Percentiles rank a stretch among this genome's conserved stretches.
phyloP scores from a whole-genome alignment of 2,329 filamentous ascomycete genomes.

The Mollisiaceae sp. region DNA sequence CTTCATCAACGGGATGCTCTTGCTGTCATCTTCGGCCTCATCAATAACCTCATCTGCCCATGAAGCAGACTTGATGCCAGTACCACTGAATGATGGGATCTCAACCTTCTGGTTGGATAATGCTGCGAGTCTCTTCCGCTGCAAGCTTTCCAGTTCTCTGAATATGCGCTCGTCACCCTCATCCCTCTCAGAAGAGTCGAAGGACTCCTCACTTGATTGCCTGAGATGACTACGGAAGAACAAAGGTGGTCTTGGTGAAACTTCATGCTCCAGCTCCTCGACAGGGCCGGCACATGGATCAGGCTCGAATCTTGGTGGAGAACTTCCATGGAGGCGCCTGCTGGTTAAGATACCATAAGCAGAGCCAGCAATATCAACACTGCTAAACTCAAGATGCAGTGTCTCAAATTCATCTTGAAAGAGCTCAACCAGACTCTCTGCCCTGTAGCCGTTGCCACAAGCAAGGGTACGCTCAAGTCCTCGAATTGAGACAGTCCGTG shows the following conservation, averaged over 20 bases:
- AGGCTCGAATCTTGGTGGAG: slow-evolving; percentile 27
- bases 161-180: background rate
- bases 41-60: slow-evolving; percentile 38
- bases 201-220: background rate
- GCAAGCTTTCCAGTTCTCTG: background rate
- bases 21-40: slow-evolving; percentile 13
- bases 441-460: slow-evolving; percentile 16
- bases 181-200: background rate
- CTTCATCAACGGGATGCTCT: no score
- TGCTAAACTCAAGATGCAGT: slow-evolving; percentile 36
- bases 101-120: slow-evolving; percentile 27
- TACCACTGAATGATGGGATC: slow-evolving; percentile 30
- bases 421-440: slow-evolving; percentile 28
- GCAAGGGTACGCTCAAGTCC: slow-evolving; percentile 23
- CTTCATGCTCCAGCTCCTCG: slow-evolving; percentile 29
- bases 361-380: slow-evolving; percentile 26
- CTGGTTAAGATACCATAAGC: slow-evolving; percentile 28
- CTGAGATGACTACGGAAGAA: slow-evolving; percentile 13
- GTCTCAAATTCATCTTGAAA: slow-evolving; percentile 30
- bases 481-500: slow-evolving; percentile 20
- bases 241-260: slow-evolving; percentile 16
- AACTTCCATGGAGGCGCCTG: slow-evolving; percentile 21
- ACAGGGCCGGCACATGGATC: slow-evolving; percentile 37
- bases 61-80: slow-evolving; percentile 19
- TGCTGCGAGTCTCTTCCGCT: slow-evolving; percentile 24